These are phyloP conservation scores for Kuraishia capsulata DNA, from an alignment of 805 yeast species.

Conservation along the genomic window DNA sequence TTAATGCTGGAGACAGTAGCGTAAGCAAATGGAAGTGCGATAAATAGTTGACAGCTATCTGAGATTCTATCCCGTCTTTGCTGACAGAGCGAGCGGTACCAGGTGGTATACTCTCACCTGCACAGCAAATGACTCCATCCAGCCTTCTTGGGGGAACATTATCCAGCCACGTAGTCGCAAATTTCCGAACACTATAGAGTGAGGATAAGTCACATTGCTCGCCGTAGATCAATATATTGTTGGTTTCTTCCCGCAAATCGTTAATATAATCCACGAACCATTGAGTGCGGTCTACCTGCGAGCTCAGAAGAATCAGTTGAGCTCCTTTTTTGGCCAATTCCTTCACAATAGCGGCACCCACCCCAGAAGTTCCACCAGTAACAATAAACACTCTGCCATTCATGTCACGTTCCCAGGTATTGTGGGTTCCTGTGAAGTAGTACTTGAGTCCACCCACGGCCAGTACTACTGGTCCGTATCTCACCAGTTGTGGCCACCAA, in stretches of 20 bases:
- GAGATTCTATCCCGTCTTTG: constrained; percentile 78
- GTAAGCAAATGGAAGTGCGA: constrained; percentile 77
- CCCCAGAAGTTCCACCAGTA: constrained; percentile 92
- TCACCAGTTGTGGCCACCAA: constrained; percentile 52
- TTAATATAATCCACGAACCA: constrained; percentile 79
- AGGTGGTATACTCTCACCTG: constrained; percentile 73
- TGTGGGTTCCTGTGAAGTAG: constrained; percentile 70
- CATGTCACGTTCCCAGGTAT: constrained; percentile 88
- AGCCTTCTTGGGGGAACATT: constrained; percentile 83
- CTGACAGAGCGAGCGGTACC: constrained; percentile 57
- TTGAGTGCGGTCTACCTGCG: constrained; percentile 37
- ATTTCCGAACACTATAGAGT: constrained; percentile 68
- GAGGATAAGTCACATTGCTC: constrained; percentile 80
- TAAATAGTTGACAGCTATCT: constrained; percentile 74
- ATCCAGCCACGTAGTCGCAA: constrained; percentile 93
- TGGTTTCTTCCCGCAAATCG: constrained; percentile 61
- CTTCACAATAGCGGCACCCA: constrained; percentile 68
- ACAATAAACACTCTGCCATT: constrained; percentile 81
- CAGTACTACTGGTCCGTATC: constrained; percentile 46
- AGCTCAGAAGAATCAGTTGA: constrained; percentile 65
- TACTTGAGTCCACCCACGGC: constrained; percentile 46
- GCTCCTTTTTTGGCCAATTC: constrained; percentile 82
- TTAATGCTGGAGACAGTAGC: constrained; percentile 71
- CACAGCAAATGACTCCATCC: constrained; percentile 85
- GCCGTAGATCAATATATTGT: constrained; percentile 75